Conservation (phyloP, 495 filamentous ascomycete genomes). For the Podospora conica region DNA sequence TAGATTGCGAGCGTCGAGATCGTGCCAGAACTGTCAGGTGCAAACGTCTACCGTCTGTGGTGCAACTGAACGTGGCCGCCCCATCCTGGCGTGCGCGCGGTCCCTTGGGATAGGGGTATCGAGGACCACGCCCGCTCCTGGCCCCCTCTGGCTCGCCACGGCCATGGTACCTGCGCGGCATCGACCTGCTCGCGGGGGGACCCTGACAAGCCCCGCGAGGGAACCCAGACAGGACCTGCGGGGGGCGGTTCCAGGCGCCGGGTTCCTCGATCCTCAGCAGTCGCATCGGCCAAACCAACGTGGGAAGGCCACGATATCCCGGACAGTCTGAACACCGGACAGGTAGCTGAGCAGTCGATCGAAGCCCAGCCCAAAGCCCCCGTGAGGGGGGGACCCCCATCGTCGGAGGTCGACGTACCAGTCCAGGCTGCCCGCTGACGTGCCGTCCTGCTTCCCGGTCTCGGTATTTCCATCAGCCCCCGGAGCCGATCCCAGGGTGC, state of each 20-base stretch:
- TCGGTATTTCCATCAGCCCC: constrained; percentile 5
- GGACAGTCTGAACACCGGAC: constrained; percentile 72
- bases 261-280: constrained; percentile 49
- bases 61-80: background rate
- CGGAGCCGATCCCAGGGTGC: constrained; percentile 10
- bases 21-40: constrained; percentile 11
- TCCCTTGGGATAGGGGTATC: background rate
- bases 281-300: constrained; percentile 88
- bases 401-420: constrained; percentile 96
- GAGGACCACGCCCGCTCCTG: too few relatives aligned
- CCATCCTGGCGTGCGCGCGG: constrained; percentile 1
- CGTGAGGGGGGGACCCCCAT: constrained; percentile 92
- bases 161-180: background rate
- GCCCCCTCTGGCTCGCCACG: background rate
- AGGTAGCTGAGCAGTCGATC: constrained; percentile 86
- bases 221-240: constrained; percentile 18
- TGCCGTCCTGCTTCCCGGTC: background rate
- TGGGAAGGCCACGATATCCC: constrained; percentile 84
- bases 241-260: background rate
- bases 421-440: constrained; percentile 45
- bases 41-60: background rate
- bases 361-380: constrained; percentile 91
- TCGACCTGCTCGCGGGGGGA: background rate
- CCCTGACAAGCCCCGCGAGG: constrained; percentile 34
- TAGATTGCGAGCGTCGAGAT: constrained; percentile 4